Evolutionary conservation across 805 yeast species (phyloP), one percentile per base, ranked within the genome.

Genomic region (Wickerhamiella qilinensis): DNA sequence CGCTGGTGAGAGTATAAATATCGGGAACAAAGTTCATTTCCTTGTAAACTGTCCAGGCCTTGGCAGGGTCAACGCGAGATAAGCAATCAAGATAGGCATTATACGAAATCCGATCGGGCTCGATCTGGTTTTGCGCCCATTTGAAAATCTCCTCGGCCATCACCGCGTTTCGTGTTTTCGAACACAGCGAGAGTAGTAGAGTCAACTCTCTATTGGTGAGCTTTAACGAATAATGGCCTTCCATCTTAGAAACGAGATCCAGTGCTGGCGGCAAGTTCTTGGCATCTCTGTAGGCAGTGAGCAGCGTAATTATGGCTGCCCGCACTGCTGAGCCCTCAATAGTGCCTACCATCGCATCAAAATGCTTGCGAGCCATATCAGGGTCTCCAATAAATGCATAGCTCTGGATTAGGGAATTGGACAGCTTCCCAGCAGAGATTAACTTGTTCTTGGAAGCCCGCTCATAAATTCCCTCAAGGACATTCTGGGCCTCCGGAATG

Each of bases 401-500:
- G n/a, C 67, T 46, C 20, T 58, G 53, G 37, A 75, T 64, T 31
- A 75, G 48, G 0, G 74, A 67, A 24, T 63, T 60, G 37, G 63
- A 53, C 1, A 74, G 60, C 49, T 73, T 61, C 1, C 65, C 63
- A 38, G 75, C 59, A 37, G 60, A 54, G 4, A 58, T 34, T 22
- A 74, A 48, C 48, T 71, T 68, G n/a, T 57, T 43, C n/a, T n/a
- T n/a, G n/a, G n/a, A n/a, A n/a, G n/a, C n/a, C n/a, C n/a, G n/a
- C n/a, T n/a, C n/a, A 55, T 64, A 77, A 40, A 80, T 57, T 40
- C 51, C 55, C 20, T 67, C 69, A 9, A 69, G 73, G 51, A 64
- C 68, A 30, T 54, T 64, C 30, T 49, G 55, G 46, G 69, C 73
- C 8, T 71, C 76, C 25, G 60, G 52, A 3, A 50, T 44, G 1